These are phyloP conservation scores for Solanum dulcamara DNA, from an alignment of 257 asterid genomes.

Conservation along the genomic window DNA sequence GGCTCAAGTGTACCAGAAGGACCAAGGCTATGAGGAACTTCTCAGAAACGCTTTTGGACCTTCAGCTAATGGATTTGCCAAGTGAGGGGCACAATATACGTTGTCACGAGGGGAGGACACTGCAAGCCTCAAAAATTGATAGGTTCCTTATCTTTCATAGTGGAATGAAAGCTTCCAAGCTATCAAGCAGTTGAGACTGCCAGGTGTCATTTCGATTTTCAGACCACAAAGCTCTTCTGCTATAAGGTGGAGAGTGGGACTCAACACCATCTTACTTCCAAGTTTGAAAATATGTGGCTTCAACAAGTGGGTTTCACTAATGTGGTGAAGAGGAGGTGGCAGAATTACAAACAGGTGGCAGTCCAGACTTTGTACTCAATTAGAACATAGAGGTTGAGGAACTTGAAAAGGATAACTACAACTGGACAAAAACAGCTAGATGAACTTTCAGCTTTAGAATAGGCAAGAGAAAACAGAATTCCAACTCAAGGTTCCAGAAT, in stretches of 20 bases:
- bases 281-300: not conserved
- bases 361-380: not conserved
- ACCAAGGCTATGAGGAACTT: not conserved
- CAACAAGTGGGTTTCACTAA: not conserved
- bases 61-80: not conserved
- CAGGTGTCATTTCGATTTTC: not conserved
- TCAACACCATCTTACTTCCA: not conserved
- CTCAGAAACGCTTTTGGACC: not conserved
- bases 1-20: not conserved
- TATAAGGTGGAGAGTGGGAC: not conserved
- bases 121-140: not conserved
- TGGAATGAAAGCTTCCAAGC: not conserved
- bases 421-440: not conserved
- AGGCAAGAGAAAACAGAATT: not conserved
- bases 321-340: not conserved
- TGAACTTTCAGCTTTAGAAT: not conserved
- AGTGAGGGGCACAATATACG: not conserved
- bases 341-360: not conserved
- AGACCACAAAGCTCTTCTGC: not conserved
- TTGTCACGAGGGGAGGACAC: not conserved
- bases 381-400: not conserved
- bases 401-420: not conserved
- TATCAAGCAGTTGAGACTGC: not conserved
- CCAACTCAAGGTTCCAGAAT: not conserved
- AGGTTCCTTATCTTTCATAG: not conserved